Base-by-base conservation (phyloP, 1,284 basidiomycete species). In the Takashimella tepidaria region DNA sequence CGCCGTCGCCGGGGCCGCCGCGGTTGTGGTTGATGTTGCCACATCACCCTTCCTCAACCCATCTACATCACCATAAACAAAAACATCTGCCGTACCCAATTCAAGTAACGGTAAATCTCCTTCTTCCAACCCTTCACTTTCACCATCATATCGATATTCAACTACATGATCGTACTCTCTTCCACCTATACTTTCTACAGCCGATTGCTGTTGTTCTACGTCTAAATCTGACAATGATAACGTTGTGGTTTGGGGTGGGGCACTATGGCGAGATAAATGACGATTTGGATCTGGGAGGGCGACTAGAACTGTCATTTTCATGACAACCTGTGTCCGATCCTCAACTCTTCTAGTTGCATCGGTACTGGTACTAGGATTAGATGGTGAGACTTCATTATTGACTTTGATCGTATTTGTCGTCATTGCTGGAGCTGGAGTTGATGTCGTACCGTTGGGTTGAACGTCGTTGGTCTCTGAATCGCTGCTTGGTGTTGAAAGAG, bases 261-360 rank as follows among this genome's bases (percentile, higher is more conserved):
- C 53, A 48, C 47, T 55, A 46, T 3, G 44, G 11, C 3, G 16
- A 19, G n/a, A 25, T 24, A 3, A 25, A 20, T 10, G 42, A 2
- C 45, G 31, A 2, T 21, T n/a, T 1, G 45, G 58, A 24, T 53
- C 52, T 3, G 60, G 60, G 53, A 61, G 56, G 24, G 60, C 57
- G 43, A 61, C 51, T 10, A 61, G 49, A 5, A 61, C 41, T 10
- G 57, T 54, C 12, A 56, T 37, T 41, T 57, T n/a, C n/a, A n/a
- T n/a, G n/a, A n/a, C n/a, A n/a, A n/a, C n/a, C n/a, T n/a, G n/a
- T n/a, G n/a, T n/a, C n/a, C n/a, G n/a, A n/a, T n/a, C n/a, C n/a
- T n/a, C n/a, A n/a, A n/a, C n/a, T n/a, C n/a, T n/a, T n/a, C 55
- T 11, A 56, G 37, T 41, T 47, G 44, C 1, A 54, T 47, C 4